Evolutionary conservation across 2,329 filamentous ascomycete genomes (phyloP).

Genomic region (Leptographium galeiforme): DNA sequence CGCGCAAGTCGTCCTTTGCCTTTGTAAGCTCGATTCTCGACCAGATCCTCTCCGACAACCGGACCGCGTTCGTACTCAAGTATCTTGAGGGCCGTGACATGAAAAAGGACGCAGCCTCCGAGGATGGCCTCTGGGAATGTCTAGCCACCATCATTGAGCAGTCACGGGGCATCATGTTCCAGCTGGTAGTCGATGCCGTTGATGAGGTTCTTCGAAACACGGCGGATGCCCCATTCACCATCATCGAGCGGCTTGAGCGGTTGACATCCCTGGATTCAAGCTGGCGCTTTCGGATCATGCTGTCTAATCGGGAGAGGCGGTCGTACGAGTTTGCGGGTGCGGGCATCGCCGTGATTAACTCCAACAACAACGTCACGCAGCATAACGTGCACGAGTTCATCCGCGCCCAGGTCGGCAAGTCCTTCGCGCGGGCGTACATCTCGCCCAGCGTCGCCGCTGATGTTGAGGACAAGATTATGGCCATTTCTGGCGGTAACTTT

Average conservation of each 20-base stretch:
- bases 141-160: not conserved
- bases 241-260: not conserved
- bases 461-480: not conserved
- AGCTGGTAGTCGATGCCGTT: not conserved
- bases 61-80: not conserved
- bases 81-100: not conserved
- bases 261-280: not conserved
- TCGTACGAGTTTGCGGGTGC: not conserved
- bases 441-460: not conserved
- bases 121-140: not conserved
- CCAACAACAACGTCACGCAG: not conserved
- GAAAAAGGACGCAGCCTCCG: not conserved
- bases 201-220: not conserved
- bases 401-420: not conserved
- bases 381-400: not conserved
- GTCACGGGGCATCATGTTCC: not conserved
- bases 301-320: not conserved
- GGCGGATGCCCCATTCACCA: not conserved
- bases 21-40: not conserved
- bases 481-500: not conserved
- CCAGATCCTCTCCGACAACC: not conserved
- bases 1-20: not conserved
- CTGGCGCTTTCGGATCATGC: not conserved
- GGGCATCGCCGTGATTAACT: not conserved
- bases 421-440: not conserved